Evolutionary conservation across 1,284 basidiomycete species (phyloP).

Genomic region (Pisolithus thermaeus): DNA sequence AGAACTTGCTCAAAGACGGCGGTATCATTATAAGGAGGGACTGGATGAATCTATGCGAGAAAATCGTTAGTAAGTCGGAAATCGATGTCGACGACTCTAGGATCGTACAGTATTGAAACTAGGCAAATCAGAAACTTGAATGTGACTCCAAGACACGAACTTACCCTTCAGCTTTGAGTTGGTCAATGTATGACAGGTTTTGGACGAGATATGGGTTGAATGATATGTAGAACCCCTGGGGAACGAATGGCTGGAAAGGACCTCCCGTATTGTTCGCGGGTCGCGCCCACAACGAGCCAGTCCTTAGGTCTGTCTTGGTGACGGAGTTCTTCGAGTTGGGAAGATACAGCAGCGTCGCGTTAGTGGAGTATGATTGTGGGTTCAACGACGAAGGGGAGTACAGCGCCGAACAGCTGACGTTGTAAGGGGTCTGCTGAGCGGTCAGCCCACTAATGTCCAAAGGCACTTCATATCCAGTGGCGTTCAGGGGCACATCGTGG

Average conservation of each 20-base stretch:
- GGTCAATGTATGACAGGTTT: constrained; percentile 19
- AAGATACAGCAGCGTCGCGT: constrained; percentile 24
- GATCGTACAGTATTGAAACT: constrained; percentile 26
- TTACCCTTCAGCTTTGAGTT: constrained; percentile 15
- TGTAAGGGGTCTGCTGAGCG: constrained; percentile 15
- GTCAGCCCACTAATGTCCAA: constrained; percentile 17
- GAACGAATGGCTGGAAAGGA: constrained; percentile 22
- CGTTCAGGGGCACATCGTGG: constrained; percentile 48
- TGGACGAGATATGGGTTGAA: constrained; percentile 15
- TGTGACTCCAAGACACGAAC: background rate
- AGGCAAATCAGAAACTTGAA: background rate
- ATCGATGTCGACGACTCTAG: background rate
- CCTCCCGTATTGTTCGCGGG: constrained; percentile 10
- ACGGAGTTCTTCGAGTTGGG: constrained; percentile 23
- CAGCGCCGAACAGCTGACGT: constrained; percentile 18
- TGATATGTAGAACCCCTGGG: constrained; percentile 26
- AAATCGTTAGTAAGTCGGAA: background rate
- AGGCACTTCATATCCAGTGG: constrained; percentile 27
- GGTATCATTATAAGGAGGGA: constrained; percentile 24
- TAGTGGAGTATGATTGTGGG: constrained; percentile 16
- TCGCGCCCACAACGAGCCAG: constrained; percentile 22
- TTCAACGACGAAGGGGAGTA: constrained; percentile 11
- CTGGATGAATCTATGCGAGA: constrained; percentile 22
- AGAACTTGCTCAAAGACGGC: constrained; percentile 20
- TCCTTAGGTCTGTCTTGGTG: constrained; percentile 30